Percentiles rank a stretch among this genome's conserved stretches.
These are phyloP conservation scores for Ogataea dorogensis DNA, from an alignment of 805 yeast genomes.

Conservation along the genomic window DNA sequence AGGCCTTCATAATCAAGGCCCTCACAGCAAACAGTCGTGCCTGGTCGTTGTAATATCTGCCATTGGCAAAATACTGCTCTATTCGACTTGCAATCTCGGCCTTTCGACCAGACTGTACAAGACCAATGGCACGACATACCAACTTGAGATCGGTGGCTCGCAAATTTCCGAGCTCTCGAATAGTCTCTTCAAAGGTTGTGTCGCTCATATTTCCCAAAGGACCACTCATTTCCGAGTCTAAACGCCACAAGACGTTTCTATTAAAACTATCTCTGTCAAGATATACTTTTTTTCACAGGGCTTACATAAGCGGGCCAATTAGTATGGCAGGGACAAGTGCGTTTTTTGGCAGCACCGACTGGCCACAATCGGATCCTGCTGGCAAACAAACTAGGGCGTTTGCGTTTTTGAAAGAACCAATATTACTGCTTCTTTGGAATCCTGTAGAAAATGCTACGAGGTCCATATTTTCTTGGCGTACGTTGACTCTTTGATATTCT, in stretches of 20 bases:
- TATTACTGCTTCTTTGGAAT: constrained; percentile 49
- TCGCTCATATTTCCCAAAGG: constrained; percentile 18
- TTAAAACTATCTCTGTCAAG: background rate
- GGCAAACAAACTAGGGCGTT: constrained; percentile 48
- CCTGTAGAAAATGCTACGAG: constrained; percentile 46
- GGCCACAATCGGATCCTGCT: constrained; percentile 23
- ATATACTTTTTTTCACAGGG: background rate
- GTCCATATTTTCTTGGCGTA: constrained; percentile 30
- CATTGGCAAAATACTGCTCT: constrained; percentile 42
- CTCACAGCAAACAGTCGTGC: constrained; percentile 46
- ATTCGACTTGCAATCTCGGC: constrained; percentile 58
- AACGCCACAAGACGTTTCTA: constrained; percentile 8
- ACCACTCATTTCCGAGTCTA: constrained; percentile 15
- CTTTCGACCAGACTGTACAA: constrained; percentile 58
- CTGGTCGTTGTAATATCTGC: constrained; percentile 37
- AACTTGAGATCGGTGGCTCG: constrained; percentile 54
- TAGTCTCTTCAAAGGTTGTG: constrained; percentile 26
- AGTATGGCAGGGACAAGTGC: constrained; percentile 27
- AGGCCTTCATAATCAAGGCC: constrained; percentile 41
- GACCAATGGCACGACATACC: constrained; percentile 47
- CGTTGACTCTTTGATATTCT: constrained; percentile 47
- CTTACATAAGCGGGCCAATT: constrained; percentile 21
- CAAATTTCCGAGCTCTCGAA: constrained; percentile 34
- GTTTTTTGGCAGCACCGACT: constrained; percentile 20
- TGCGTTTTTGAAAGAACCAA: constrained; percentile 47